Evolutionary conservation across 176 grass and related monocot species (phyloP).

Genomic region (Phoenix roebelenii): DNA sequence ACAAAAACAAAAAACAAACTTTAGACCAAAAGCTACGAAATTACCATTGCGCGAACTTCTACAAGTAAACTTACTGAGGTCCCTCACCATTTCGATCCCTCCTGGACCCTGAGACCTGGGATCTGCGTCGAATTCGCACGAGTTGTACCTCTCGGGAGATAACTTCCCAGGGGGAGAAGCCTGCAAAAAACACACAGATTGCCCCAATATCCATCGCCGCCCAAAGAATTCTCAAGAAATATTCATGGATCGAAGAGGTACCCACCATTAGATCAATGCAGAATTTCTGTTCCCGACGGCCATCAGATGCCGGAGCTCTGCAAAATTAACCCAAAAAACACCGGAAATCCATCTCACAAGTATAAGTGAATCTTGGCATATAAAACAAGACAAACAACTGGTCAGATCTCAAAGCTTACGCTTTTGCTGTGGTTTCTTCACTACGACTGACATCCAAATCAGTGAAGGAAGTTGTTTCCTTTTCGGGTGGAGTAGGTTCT

Average conservation of each 20-base stretch:
- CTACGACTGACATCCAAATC: constrained; percentile 34
- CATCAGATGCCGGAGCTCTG: constrained; percentile 66
- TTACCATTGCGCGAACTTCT: background rate
- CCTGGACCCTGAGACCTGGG: constrained; percentile 59
- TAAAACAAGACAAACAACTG: background rate
- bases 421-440: constrained; percentile 51
- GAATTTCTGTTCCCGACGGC: constrained; percentile 70
- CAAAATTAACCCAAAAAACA: constrained; percentile 26
- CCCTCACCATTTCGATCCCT: constrained; percentile 64
- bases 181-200: constrained; percentile 22
- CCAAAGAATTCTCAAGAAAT: constrained; percentile 40
- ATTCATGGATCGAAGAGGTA: constrained; percentile 24
- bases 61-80: background rate
- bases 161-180: constrained; percentile 93
- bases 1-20: background rate
- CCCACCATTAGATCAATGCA: constrained; percentile 99
- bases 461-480: constrained; percentile 33
- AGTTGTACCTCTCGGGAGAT: constrained; percentile 78
- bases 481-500: constrained; percentile 29
- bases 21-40: background rate
- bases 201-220: background rate
- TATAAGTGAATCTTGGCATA: background rate
- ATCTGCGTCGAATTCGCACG: constrained; percentile 54
- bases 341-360: too few species aligned
- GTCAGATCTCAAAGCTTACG: constrained; percentile 39